phyloP scores from a whole-genome alignment of 1,284 basidiomycete genomes.

The Malassezia yamatoensis region DNA sequence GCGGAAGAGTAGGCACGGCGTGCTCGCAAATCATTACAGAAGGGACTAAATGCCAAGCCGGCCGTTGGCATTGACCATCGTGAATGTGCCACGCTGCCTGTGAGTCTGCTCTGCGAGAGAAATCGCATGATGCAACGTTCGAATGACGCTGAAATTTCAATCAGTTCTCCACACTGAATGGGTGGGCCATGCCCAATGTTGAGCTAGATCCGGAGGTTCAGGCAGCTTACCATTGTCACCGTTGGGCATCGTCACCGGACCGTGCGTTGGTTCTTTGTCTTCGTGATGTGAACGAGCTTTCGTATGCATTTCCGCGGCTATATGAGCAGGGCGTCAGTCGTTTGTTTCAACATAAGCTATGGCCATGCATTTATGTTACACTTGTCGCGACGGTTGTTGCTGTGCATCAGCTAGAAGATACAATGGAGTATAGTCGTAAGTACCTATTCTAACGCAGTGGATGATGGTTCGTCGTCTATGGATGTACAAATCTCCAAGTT shows the following conservation, averaged over 20 bases:
- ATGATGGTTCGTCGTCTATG: slow-evolving; percentile 11
- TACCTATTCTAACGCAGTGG: background rate
- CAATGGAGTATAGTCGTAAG: slow-evolving; percentile 5
- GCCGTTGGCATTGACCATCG: too few relatives aligned
- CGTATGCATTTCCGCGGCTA: background rate
- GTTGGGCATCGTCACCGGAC: background rate
- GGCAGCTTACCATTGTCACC: slow-evolving; percentile 1
- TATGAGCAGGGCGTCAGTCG: background rate
- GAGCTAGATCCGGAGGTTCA: background rate
- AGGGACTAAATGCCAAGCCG: background rate
- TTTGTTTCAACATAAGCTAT: slow-evolving; percentile 3
- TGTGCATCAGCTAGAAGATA: background rate
- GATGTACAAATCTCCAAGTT: slow-evolving; percentile 1
- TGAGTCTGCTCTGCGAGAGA: too few relatives aligned
- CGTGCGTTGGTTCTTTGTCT: slow-evolving; percentile 7
- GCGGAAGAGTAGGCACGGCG: background rate
- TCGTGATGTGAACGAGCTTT: slow-evolving; percentile 4
- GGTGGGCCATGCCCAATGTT: too few relatives aligned
- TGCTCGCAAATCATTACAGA: background rate
- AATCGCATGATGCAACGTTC: too few relatives aligned
- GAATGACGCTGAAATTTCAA: too few relatives aligned
- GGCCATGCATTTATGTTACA: slow-evolving; percentile 12
- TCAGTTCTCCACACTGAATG: too few relatives aligned
- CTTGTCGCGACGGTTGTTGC: slow-evolving; percentile 10
- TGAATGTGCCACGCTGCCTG: too few relatives aligned